Evolutionary conservation across 352 stramenopile genomes (phyloP).

Genomic region (Globisporangium ultimum): DNA sequence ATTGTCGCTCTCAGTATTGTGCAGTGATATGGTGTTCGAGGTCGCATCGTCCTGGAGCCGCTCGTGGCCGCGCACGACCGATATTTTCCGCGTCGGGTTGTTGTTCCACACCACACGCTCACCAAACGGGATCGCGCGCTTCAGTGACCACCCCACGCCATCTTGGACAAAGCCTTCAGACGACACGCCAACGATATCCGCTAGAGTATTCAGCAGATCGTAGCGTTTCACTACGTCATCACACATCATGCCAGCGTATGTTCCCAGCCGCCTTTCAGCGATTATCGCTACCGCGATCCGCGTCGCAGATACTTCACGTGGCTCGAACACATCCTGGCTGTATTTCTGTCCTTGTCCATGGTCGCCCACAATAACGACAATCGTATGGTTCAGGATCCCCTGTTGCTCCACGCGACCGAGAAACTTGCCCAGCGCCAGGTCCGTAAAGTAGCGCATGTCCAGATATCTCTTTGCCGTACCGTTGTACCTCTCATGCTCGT

Average conservation of each 20-base stretch:
- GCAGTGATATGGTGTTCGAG: conserved; percentile 28
- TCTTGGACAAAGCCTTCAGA: conserved; percentile 27
- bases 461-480: conserved; percentile 23
- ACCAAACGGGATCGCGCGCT: conserved; percentile 29
- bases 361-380: conserved; percentile 50
- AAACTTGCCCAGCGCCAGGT: conserved; percentile 45
- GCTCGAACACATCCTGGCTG: conserved; percentile 23
- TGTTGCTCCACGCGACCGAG: conserved; percentile 37
- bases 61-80: conserved; percentile 29
- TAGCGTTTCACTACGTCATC: conserved; percentile 31
- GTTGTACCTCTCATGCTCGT: conserved; percentile 11
- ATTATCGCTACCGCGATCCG: conserved; percentile 29
- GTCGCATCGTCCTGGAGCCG: conserved; percentile 42
- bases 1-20: conserved; percentile 35
- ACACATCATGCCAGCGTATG: conserved; percentile 19
- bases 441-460: conserved; percentile 47
- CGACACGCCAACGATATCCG: conserved; percentile 33
- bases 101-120: conserved; percentile 44
- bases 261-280: conserved; percentile 28
- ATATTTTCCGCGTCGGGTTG: conserved; percentile 46
- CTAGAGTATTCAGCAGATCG: conserved; percentile 36
- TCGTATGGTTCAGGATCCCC: conserved; percentile 45
- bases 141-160: conserved; percentile 36
- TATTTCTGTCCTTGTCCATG: conserved; percentile 42
- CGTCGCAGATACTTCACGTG: conserved; percentile 22